Conservation (phyloP, 306 rosid genomes). For the Ceratonia siliqua region DNA sequence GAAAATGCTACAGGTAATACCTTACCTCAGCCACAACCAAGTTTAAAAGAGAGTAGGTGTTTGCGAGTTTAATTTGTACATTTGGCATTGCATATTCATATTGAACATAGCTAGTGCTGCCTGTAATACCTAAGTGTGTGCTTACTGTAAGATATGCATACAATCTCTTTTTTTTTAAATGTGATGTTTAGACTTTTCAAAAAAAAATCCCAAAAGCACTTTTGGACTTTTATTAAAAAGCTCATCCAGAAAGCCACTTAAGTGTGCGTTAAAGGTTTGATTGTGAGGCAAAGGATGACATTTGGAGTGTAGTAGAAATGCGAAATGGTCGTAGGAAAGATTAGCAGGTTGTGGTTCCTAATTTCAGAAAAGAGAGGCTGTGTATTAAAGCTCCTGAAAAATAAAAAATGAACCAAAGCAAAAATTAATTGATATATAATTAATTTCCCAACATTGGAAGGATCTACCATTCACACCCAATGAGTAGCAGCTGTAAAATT, state of each 20-base stretch:
- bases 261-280: not conserved
- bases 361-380: conserved; percentile 14
- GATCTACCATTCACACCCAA: conserved; percentile 72
- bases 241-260: not conserved
- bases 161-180: too few species aligned
- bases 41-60: not conserved
- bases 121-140: not conserved
- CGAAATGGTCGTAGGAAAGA: not conserved
- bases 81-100: not conserved
- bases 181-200: too few species aligned
- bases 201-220: not conserved
- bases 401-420: conserved; percentile 6
- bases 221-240: not conserved
- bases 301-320: not conserved
- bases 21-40: not conserved
- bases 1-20: not conserved
- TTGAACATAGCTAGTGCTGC: not conserved
- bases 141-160: too few species aligned
- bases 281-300: not conserved
- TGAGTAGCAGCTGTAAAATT: conserved; percentile 44
- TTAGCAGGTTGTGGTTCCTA: conserved; percentile 3
- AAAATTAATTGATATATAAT: conserved; percentile 53
- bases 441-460: conserved; percentile 44
- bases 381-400: conserved; percentile 24
- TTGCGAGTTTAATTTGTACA: not conserved